A percentile compares a stretch with the other conserved stretches of the same genome.
Evolutionary conservation across 192 early-diverging fungal genomes (phyloP).

Genomic region (Backusella tuberculispora): DNA sequence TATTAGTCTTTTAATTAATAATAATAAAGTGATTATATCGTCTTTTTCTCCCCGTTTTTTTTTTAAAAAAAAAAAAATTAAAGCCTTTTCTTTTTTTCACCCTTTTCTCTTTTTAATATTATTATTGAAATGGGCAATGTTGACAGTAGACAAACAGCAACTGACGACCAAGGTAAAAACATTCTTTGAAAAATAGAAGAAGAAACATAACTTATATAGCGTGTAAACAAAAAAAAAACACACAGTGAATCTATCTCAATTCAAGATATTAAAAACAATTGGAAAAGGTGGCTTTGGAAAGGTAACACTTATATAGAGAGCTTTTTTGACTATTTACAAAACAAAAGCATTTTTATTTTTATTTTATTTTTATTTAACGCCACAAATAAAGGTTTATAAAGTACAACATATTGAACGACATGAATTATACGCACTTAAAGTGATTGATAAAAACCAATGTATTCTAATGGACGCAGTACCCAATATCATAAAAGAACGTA

Average conservation of each 20-base stretch:
- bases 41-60: too few species aligned
- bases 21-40: not conserved
- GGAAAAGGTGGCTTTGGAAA: constrained; percentile 91
- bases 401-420: constrained; percentile 75
- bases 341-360: too few species aligned
- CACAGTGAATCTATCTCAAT: constrained; percentile 54
- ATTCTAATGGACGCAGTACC: constrained; percentile 84
- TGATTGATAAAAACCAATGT: constrained; percentile 86
- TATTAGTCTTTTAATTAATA: constrained; percentile 9
- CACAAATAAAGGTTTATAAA: constrained; percentile 64
- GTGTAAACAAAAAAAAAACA: not conserved
- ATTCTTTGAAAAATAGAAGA: too few species aligned
- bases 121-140: constrained; percentile 18
- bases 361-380: too few species aligned
- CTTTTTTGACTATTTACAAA: too few species aligned
- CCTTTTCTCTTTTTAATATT: constrained; percentile 1
- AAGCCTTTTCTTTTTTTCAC: not conserved
- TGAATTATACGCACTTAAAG: constrained; percentile 81
- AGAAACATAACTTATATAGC: too few species aligned
- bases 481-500: constrained; percentile 82
- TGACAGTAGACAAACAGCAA: constrained; percentile 6
- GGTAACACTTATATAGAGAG: constrained; percentile 50
- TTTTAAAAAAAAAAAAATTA: not conserved
- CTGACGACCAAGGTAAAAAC: constrained; percentile 23
- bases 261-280: constrained; percentile 78